Percentiles rank a stretch among this genome's conserved stretches.
These are phyloP conservation scores for Bretschneidera sinensis DNA, from an alignment of 345 rosid species.

Conservation along the genomic window DNA sequence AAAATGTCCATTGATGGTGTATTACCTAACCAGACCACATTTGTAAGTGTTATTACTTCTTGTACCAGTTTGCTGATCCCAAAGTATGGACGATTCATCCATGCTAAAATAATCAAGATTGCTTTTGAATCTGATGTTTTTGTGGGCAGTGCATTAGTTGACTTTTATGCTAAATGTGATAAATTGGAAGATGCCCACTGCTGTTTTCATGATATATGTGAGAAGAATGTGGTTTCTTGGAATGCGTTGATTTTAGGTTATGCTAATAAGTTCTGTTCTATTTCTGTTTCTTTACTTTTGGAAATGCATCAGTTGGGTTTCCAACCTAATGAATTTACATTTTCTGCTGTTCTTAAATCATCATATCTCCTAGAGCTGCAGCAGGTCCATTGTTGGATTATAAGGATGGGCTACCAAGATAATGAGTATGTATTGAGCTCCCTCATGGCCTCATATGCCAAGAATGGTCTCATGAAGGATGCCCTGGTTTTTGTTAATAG, in stretches of 20 bases:
- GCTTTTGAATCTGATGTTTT: conserved; percentile 42
- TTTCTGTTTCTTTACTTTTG: conserved; percentile 34
- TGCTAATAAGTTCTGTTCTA: conserved; percentile 35
- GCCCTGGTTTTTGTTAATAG: conserved; percentile 45
- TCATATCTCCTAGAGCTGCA: conserved; percentile 31
- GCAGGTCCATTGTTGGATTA: conserved; percentile 62
- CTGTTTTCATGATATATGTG: conserved; percentile 49
- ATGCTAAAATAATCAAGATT: conserved; percentile 44
- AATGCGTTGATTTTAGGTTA: conserved; percentile 68
- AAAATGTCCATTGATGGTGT: conserved; percentile 39
- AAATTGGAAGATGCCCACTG: conserved; percentile 43
- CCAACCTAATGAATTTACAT: conserved; percentile 67
- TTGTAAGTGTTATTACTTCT: conserved; percentile 41
- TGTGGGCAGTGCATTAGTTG: conserved; percentile 66
- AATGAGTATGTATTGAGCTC: conserved; percentile 64
- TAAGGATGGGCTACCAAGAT: conserved; percentile 60
- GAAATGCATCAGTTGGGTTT: conserved; percentile 57
- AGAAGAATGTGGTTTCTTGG: conserved; percentile 79
- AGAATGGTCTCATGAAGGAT: conserved; percentile 45
- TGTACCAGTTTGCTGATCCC: conserved; percentile 33
- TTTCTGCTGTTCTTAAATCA: conserved; percentile 57
- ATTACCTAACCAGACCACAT: conserved; percentile 51
- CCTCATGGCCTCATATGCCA: conserved; percentile 63
- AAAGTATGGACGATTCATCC: conserved; percentile 48
- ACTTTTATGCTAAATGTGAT: conserved; percentile 66